Percentiles rank a stretch among this genome's conserved stretches.
Conservation (phyloP, 2,329 filamentous ascomycete species). For the Ophiostoma fasciatum region DNA sequence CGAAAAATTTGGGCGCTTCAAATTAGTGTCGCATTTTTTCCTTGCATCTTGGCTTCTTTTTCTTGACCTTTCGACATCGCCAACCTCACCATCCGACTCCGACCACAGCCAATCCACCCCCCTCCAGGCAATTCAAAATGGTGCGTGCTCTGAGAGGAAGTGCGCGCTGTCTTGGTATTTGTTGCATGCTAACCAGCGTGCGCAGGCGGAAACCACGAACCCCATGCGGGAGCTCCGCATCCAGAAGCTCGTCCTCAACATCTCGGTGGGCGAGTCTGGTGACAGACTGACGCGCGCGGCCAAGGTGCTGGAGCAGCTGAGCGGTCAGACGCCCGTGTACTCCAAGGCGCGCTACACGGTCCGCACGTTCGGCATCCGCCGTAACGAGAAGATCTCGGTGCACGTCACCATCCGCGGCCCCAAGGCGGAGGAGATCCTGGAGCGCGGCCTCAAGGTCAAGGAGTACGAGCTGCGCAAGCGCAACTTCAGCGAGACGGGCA, state of each 20-base stretch:
- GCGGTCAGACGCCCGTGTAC: slow-evolving; percentile 99
- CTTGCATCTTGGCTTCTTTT: slow-evolving; percentile 3
- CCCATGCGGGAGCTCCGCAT: slow-evolving; percentile 99
- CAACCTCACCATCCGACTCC: slow-evolving; percentile 6
- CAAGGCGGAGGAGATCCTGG: slow-evolving; percentile 95
- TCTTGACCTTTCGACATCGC: slow-evolving; percentile 4
- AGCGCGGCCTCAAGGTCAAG: slow-evolving; percentile 99
- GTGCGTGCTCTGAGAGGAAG: slow-evolving; percentile 16
- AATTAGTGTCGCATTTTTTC: slow-evolving; percentile 1
- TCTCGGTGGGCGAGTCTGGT: slow-evolving; percentile 99
- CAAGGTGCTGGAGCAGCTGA: slow-evolving; percentile 99
- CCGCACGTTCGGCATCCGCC: slow-evolving; percentile 99
- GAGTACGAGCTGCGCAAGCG: slow-evolving; percentile 99
- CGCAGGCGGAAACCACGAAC: too few relatives aligned
- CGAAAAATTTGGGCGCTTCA: neutral
- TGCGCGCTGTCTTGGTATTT: too few relatives aligned
- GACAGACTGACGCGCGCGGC: slow-evolving; percentile 99
- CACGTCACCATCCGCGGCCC: slow-evolving; percentile 99
- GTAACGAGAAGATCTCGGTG: slow-evolving; percentile 99
- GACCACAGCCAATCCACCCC: slow-evolving; percentile 5
- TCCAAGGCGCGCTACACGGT: slow-evolving; percentile 99
- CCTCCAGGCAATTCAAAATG: slow-evolving; percentile 19
- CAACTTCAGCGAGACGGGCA: slow-evolving; percentile 99
- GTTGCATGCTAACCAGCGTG: too few relatives aligned
- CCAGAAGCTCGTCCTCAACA: slow-evolving; percentile 99